Conservation (phyloP, 2,329 filamentous ascomycete genomes). For the Aspergillus ochraceoroseus region DNA sequence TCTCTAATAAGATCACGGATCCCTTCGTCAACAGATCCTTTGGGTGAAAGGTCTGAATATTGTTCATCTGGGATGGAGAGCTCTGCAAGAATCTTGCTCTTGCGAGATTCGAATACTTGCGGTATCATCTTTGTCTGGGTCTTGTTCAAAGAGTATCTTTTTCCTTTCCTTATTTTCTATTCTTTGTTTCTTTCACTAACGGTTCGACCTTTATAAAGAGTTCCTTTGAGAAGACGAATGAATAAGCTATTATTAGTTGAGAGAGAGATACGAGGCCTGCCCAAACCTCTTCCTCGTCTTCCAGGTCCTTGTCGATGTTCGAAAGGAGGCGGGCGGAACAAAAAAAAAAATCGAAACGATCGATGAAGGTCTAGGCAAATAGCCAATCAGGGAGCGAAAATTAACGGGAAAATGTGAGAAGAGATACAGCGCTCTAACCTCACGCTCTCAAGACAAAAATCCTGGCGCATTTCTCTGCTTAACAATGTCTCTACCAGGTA, state of each 20-base stretch:
- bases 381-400: not conserved
- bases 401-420: not conserved
- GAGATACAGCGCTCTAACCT: not conserved
- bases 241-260: not conserved
- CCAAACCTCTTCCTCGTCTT: not conserved
- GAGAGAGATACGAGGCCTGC: not conserved
- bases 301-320: too few relatives aligned
- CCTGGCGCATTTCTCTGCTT: slow-evolving; percentile 1
- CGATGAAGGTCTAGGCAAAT: too few relatives aligned
- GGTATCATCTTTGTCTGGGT: slow-evolving; percentile 21
- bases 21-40: slow-evolving; percentile 75
- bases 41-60: slow-evolving; percentile 81
- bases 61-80: slow-evolving; percentile 63
- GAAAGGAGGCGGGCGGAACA: too few relatives aligned
- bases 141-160: slow-evolving; percentile 6
- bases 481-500: not conserved
- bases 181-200: slow-evolving; percentile 2
- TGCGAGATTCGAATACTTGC: slow-evolving; percentile 55
- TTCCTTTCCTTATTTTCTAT: slow-evolving; percentile 7
- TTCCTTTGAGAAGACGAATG: not conserved
- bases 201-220: not conserved
- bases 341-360: too few relatives aligned
- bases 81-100: slow-evolving; percentile 65
- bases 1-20: slow-evolving; percentile 72
- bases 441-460: not conserved